These are phyloP conservation scores for Pleurotus tuoliensis DNA, from an alignment of 768 basidiomycete genomes.

Conservation along the genomic window DNA sequence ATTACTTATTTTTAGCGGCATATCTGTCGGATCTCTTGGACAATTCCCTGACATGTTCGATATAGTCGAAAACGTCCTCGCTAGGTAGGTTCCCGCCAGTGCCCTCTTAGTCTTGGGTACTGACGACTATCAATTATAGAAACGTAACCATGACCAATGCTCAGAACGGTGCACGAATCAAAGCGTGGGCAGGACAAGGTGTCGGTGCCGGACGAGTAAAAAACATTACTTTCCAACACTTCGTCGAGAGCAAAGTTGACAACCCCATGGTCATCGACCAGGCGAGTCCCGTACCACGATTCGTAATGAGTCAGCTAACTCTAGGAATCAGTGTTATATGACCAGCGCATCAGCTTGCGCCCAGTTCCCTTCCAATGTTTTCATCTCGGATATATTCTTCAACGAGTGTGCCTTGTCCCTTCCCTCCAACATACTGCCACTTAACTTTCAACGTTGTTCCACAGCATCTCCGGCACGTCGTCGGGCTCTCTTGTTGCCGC, in stretches of 20 bases:
- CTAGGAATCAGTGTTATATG: conserved; percentile 41
- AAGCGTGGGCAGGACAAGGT: conserved; percentile 59
- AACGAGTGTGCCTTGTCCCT: conserved; percentile 30
- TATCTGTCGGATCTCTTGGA: conserved; percentile 54
- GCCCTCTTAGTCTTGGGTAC: no score
- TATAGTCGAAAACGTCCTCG: conserved; percentile 58
- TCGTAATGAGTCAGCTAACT: background rate
- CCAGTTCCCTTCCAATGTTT: conserved; percentile 51
- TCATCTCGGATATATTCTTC: conserved; percentile 56
- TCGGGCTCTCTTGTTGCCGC: conserved; percentile 50
- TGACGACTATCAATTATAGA: conserved; percentile 18
- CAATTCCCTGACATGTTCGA: conserved; percentile 51
- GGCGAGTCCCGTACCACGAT: conserved; percentile 20
- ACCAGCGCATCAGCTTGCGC: conserved; percentile 43
- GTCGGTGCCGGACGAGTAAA: conserved; percentile 57
- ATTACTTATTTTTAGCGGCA: conserved; percentile 27
- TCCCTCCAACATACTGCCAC: background rate
- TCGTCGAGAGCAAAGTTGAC: conserved; percentile 50
- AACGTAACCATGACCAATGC: conserved; percentile 60
- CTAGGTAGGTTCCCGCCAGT: conserved; percentile 28
- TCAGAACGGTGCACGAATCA: conserved; percentile 65
- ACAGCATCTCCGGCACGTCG: conserved; percentile 54
- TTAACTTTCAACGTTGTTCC: background rate
- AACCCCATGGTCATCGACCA: conserved; percentile 59
- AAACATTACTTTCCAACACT: conserved; percentile 52